Evolutionary conservation across 768 basidiomycete species (phyloP).

Genomic region (Mycena rosella): DNA sequence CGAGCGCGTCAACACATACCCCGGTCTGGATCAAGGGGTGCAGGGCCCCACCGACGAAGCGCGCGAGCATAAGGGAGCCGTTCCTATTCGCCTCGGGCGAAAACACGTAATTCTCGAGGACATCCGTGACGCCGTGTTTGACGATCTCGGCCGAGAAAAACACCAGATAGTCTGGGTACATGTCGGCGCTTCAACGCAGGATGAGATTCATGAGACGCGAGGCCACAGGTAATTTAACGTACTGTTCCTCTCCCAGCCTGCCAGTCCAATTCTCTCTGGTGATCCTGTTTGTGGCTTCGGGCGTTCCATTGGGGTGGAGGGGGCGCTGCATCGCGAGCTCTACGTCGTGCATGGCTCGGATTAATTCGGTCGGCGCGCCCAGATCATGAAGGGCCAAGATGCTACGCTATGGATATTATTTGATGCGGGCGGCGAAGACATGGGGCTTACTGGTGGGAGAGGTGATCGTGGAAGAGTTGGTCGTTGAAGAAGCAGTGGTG

Average conservation of each 20-base stretch:
- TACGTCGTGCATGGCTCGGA: conserved; percentile 9
- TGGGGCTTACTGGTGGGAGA: conserved; percentile 20
- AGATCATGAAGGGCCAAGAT: conserved; percentile 17
- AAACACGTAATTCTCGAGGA: conserved; percentile 66
- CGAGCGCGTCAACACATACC: conserved; percentile 1
- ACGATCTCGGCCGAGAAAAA: conserved; percentile 58
- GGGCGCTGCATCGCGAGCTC: conserved; percentile 12
- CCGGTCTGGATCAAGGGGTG: conserved; percentile 24
- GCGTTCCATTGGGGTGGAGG: not conserved
- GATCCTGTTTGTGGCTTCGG: not conserved
- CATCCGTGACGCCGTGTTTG: conserved; percentile 50
- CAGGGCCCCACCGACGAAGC: conserved; percentile 16
- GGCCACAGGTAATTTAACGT: not conserved
- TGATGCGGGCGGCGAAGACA: not conserved
- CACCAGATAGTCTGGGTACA: conserved; percentile 39
- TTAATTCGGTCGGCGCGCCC: conserved; percentile 11
- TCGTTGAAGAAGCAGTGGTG: conserved; percentile 32
- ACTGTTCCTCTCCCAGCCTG: conserved; percentile 10
- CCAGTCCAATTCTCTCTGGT: conserved; percentile 11
- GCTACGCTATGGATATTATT: not conserved
- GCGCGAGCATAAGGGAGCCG: conserved; percentile 48
- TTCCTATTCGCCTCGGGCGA: conserved; percentile 47
- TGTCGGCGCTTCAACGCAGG: conserved; percentile 7
- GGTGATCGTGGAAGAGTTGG: conserved; percentile 14
- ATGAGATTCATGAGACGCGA: not conserved